phyloP scores from a whole-genome alignment of 2,329 filamentous ascomycete species.

The Didymella keratinophila region DNA sequence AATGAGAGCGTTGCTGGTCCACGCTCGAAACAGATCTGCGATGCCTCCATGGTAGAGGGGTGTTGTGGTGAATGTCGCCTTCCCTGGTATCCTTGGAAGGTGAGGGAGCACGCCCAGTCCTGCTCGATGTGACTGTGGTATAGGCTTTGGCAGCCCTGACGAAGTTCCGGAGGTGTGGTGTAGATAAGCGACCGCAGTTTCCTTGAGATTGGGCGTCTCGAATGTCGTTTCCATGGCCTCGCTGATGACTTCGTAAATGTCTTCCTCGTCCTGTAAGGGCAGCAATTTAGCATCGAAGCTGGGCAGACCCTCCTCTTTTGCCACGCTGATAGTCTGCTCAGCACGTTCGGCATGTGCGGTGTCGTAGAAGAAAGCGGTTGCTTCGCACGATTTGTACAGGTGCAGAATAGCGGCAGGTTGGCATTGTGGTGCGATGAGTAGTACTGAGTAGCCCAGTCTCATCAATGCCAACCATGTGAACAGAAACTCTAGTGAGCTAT shows the following conservation, averaged over 20 bases:
- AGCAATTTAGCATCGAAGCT: conserved; percentile 23
- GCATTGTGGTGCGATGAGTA: conserved; percentile 64
- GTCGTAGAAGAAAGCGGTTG: conserved; percentile 58
- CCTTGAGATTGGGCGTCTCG: conserved; percentile 24
- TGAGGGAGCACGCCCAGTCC: conserved; percentile 64
- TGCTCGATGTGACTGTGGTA: conserved; percentile 64
- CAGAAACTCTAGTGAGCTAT: conserved; percentile 65
- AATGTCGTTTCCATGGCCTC: conserved; percentile 16
- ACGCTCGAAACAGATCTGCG: conserved; percentile 68
- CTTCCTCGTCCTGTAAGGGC: conserved; percentile 31
- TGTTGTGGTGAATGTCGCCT: conserved; percentile 69
- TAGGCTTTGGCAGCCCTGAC: conserved; percentile 68
- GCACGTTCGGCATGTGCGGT: conserved; percentile 48
- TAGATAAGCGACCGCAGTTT: conserved; percentile 62
- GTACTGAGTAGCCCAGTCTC: conserved; percentile 61
- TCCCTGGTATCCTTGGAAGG: conserved; percentile 46
- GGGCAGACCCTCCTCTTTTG: conserved; percentile 18
- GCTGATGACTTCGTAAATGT: conserved; percentile 33
- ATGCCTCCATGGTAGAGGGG: conserved; percentile 72
- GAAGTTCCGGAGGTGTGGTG: conserved; percentile 73
- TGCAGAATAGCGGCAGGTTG: conserved; percentile 59
- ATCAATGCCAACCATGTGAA: conserved; percentile 68
- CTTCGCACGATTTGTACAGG: conserved; percentile 59
- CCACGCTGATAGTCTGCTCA: conserved; percentile 31
- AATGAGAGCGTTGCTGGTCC: conserved; percentile 66